Evolutionary conservation across 2,329 filamentous ascomycete genomes (phyloP).

Genomic region (Alternaria burnsii): DNA sequence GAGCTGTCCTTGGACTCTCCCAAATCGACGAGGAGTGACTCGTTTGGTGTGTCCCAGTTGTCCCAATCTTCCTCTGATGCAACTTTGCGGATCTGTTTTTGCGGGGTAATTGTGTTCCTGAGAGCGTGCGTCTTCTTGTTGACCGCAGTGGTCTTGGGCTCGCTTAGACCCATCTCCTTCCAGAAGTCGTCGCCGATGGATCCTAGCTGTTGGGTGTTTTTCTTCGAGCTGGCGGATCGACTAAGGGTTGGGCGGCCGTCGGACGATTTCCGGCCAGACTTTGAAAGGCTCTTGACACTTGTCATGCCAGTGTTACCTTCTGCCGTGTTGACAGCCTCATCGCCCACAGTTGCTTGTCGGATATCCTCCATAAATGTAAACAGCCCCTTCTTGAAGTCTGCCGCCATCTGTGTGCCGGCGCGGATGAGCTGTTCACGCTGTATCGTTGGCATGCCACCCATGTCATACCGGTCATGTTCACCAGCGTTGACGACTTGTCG

Average conservation of each 20-base stretch:
- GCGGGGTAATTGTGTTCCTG: conserved; percentile 49
- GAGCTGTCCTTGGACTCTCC: conserved; percentile 54
- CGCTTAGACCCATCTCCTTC: conserved; percentile 54
- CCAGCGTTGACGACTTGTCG: conserved; percentile 36
- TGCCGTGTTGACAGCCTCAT: conserved; percentile 72
- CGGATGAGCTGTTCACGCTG: conserved; percentile 51
- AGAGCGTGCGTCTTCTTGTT: conserved; percentile 52
- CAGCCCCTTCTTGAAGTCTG: conserved; percentile 87
- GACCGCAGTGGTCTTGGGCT: conserved; percentile 46
- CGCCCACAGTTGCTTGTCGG: conserved; percentile 92
- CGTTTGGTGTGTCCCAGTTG: conserved; percentile 62
- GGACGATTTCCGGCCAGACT: conserved; percentile 38
- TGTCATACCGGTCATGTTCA: conserved; percentile 43
- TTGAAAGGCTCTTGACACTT: conserved; percentile 38
- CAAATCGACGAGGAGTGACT: conserved; percentile 43
- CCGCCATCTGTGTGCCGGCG: conserved; percentile 77
- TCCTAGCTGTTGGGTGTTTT: conserved; percentile 36
- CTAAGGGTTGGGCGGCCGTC: conserved; percentile 42
- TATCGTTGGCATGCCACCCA: conserved; percentile 40
- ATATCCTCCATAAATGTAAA: conserved; percentile 97
- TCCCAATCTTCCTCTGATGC: conserved; percentile 64
- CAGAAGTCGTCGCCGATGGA: conserved; percentile 55
- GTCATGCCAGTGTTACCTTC: conserved; percentile 47
- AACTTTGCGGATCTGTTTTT: conserved; percentile 44
- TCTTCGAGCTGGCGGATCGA: conserved; percentile 46